phyloP scores from a whole-genome alignment of 768 basidiomycete genomes.

The Psilocybe cubensis region DNA sequence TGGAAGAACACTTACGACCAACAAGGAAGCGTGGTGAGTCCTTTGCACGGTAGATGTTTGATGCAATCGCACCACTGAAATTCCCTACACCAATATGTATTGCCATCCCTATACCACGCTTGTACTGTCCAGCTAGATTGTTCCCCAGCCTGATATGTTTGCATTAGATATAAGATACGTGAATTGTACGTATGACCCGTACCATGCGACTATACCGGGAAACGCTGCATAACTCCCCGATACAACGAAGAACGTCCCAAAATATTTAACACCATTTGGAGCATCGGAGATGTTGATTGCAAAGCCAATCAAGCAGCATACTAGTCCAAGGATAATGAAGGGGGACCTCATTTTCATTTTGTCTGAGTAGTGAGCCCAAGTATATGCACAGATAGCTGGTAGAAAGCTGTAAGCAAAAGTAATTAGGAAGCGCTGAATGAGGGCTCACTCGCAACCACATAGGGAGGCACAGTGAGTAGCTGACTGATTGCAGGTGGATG shows the following conservation, averaged over 20 bases:
- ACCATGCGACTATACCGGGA: conserved; percentile 69
- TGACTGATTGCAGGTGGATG: conserved; percentile 59
- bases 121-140: conserved; percentile 70
- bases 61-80: conserved; percentile 65
- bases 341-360: conserved; percentile 54
- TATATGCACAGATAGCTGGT: conserved; percentile 55
- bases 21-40: conserved; percentile 65
- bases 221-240: conserved; percentile 63
- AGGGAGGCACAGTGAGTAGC: conserved; percentile 71
- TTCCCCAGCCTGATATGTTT: conserved; percentile 57
- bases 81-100: conserved; percentile 72
- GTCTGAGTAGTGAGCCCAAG: conserved; percentile 64
- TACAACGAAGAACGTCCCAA: conserved; percentile 72
- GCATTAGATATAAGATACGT: neutral
- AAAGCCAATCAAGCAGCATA: conserved; percentile 60
- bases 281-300: conserved; percentile 63
- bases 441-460: conserved; percentile 61
- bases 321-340: conserved; percentile 57
- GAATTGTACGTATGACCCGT: conserved; percentile 9
- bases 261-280: conserved; percentile 62
- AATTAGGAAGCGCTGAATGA: neutral
- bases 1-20: conserved; percentile 52
- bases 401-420: neutral
- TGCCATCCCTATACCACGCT: conserved; percentile 70
- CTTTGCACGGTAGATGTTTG: conserved; percentile 60